phyloP scores from a whole-genome alignment of 2,329 filamentous ascomycete genomes.

The Hypoxylon sp. region DNA sequence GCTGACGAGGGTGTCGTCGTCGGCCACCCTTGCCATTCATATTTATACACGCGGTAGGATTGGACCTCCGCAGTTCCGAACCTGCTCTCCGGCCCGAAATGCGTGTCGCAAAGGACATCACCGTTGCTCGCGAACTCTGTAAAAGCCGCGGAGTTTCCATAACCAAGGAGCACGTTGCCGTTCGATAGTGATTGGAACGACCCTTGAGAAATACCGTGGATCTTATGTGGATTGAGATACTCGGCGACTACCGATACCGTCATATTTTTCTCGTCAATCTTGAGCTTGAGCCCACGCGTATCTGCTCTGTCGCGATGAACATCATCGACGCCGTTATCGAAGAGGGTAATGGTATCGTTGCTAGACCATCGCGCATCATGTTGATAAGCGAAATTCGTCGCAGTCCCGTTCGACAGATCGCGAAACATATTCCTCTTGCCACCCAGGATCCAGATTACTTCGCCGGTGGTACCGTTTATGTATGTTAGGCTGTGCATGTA shows the following conservation, averaged over 20 bases:
- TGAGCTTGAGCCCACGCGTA: constrained; percentile 54
- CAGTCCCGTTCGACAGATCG: constrained; percentile 59
- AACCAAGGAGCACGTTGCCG: constrained; percentile 62
- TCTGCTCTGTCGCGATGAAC: constrained; percentile 50
- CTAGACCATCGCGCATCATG: constrained; percentile 65
- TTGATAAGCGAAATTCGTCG: constrained; percentile 66
- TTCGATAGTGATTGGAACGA: constrained; percentile 61
- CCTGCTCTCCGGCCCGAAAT: constrained; percentile 45
- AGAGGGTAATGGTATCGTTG: constrained; percentile 58
- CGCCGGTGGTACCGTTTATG: constrained; percentile 60
- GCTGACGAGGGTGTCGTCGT: constrained; percentile 38
- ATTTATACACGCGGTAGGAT: constrained; percentile 53
- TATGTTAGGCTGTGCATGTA: constrained; percentile 60
- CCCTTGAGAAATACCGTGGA: constrained; percentile 61
- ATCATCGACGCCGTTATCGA: constrained; percentile 61
- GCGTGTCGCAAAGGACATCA: constrained; percentile 45
- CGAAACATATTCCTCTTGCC: constrained; percentile 61
- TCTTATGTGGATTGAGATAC: constrained; percentile 58
- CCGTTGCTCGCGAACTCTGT: constrained; percentile 51
- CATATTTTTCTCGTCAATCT: constrained; percentile 55
- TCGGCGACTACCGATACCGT: constrained; percentile 56
- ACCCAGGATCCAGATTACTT: constrained; percentile 66
- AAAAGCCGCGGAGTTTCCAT: constrained; percentile 54
- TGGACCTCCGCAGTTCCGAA: constrained; percentile 45
- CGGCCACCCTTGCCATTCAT: constrained; percentile 50